Evolutionary conservation across 345 rosid genomes (phyloP).

Genomic region (Cochlearia excelsa): DNA sequence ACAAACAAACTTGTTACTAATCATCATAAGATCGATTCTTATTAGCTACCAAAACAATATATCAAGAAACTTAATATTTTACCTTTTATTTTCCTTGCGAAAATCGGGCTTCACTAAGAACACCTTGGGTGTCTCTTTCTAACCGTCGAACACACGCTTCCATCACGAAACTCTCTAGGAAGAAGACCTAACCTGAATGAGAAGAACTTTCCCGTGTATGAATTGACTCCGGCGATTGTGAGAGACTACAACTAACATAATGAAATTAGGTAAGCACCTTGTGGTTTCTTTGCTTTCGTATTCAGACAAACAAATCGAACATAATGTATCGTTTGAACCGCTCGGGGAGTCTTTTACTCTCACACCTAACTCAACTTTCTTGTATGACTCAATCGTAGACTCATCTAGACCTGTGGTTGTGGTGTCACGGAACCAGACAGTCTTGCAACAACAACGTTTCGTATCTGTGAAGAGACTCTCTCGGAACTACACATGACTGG

Average conservation of each 20-base stretch:
- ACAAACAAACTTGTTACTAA: slow-evolving; percentile 2
- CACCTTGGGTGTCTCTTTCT: slow-evolving; percentile 69
- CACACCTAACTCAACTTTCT: slow-evolving; percentile 63
- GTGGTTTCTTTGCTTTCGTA: slow-evolving; percentile 49
- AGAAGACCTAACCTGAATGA: slow-evolving; percentile 61
- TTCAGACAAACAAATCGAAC: slow-evolving; percentile 69
- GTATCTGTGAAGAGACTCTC: slow-evolving; percentile 7
- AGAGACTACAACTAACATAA: too few relatives aligned
- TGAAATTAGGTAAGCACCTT: slow-evolving; percentile 64
- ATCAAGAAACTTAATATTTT: slow-evolving; percentile 4
- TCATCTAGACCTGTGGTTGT: slow-evolving; percentile 53
- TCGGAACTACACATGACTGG: slow-evolving; percentile 32
- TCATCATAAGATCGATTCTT: slow-evolving; percentile 8
- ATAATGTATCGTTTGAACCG: slow-evolving; percentile 47
- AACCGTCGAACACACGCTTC: slow-evolving; percentile 68
- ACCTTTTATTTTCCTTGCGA: slow-evolving; percentile 84
- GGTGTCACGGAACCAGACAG: slow-evolving; percentile 27
- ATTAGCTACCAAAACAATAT: neutral
- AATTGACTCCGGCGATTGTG: too few relatives aligned
- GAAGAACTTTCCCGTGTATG: too few relatives aligned
- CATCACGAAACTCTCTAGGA: neutral
- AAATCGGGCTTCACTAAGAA: slow-evolving; percentile 87
- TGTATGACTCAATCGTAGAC: too few relatives aligned
- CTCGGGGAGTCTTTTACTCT: slow-evolving; percentile 56
- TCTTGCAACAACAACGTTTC: slow-evolving; percentile 11